Percentiles rank a stretch among this genome's conserved stretches.
Evolutionary conservation across 1,139 yeast genomes (phyloP).

Genomic region (Meyerozyma carpophila): DNA sequence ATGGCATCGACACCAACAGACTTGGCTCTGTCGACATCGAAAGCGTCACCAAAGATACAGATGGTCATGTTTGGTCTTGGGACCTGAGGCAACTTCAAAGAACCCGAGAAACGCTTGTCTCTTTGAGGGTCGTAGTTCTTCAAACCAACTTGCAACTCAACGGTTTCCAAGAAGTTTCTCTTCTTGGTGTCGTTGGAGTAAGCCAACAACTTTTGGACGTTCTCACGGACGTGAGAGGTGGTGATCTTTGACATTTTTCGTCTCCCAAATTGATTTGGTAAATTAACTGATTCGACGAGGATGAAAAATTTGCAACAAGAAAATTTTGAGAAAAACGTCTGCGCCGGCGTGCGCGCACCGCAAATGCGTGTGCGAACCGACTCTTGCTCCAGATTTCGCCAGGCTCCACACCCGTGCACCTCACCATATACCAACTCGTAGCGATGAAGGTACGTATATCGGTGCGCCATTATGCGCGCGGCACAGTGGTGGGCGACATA

Average conservation of each 20-base stretch:
- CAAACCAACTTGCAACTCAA: conserved; percentile 98
- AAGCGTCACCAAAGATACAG: conserved; percentile 99
- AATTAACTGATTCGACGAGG: conserved; percentile 49
- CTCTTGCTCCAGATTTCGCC: neutral
- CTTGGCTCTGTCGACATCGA: conserved; percentile 99
- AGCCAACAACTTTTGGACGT: conserved; percentile 89
- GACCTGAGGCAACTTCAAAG: conserved; percentile 96
- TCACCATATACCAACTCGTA: neutral
- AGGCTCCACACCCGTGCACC: neutral
- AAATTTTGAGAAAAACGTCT: neutral
- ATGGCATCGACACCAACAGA: conserved; percentile 99
- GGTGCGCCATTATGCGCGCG: neutral
- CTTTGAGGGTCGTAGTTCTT: conserved; percentile 99
- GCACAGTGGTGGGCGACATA: neutral
- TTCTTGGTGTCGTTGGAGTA: conserved; percentile 94
- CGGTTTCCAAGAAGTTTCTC: conserved; percentile 99
- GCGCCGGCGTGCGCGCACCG: neutral
- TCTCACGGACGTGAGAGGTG: conserved; percentile 91
- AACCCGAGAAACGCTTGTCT: conserved; percentile 99
- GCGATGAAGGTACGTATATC: neutral
- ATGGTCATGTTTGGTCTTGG: conserved; percentile 99
- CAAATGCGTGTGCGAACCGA: neutral
- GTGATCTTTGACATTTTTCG: conserved; percentile 91
- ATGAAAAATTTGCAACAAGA: conserved; percentile 16
- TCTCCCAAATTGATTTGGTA: conserved; percentile 66